Evolutionary conservation across 1,139 yeast genomes (phyloP), one percentile per base, ranked within the genome.

Genomic region (Pichia terricola): DNA sequence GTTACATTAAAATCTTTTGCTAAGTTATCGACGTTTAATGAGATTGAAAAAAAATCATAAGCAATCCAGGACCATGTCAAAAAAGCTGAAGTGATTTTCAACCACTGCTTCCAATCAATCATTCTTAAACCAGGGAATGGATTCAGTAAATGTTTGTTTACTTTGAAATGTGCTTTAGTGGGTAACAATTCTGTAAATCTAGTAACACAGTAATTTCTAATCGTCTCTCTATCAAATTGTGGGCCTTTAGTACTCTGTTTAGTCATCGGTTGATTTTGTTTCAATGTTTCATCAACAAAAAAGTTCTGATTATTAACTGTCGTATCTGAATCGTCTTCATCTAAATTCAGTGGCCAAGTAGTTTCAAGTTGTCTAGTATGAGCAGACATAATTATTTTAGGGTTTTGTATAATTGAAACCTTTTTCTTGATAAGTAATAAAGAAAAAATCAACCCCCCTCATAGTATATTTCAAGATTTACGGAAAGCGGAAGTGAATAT

Each of bases 1-100:
- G 68, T 53, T 31, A 67, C 70, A 48, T 67, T 67, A 46, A 83
- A 71, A 34, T 75, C 67, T 33, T 58, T 53, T 4, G 91, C 86
- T 43, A 83, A 69, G 8, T 62, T 65, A 1, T 77, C 52, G 22
- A 80, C 80, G 49, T 80, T 73, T 38, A 81, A 68, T 5, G 85
- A 75, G 10, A 81, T 82, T 31, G 81, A 70, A 60, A 83, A 84
- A 62, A 80, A 84, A 62, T 83, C 94, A 61, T 82, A 71, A 3
- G 94, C 83, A 60, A 83, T 94, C 73, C 85, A 73, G 4, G 87
- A 72, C 94, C 94, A 84, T 31, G 83, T 86, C 49, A 70, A 58
- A 54, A 79, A 78, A 3, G 87, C 88, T 39, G 79, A 68, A 30
- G 68, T 48, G 56, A 81, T 79, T 60, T 79, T 77, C 44, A 74